These are phyloP conservation scores for Termitomyces sp. DNA, from an alignment of 768 basidiomycete genomes.

Conservation along the genomic window DNA sequence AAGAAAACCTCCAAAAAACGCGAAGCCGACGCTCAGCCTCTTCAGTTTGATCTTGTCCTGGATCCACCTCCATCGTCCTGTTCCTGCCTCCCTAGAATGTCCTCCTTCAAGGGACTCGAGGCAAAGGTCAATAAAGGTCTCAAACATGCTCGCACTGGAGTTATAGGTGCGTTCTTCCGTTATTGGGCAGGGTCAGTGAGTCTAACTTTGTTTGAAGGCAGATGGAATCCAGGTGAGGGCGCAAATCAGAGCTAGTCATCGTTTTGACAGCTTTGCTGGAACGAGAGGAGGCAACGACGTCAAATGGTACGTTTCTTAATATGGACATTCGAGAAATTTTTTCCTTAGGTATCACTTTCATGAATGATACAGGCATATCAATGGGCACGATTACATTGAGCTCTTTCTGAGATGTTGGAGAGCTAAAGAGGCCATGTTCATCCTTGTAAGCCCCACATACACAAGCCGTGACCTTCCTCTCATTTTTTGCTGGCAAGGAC, in stretches of 20 bases:
- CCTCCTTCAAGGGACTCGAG: constrained; percentile 2
- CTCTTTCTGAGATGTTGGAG: constrained; percentile 86
- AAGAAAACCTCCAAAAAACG: too few species aligned
- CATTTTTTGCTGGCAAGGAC: constrained; percentile 40
- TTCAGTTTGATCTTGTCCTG: not conserved
- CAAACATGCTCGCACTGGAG: constrained; percentile 39
- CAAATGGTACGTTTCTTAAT: constrained; percentile 75
- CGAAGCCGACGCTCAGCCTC: too few species aligned
- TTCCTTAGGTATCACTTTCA: not conserved
- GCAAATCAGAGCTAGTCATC: constrained; percentile 74
- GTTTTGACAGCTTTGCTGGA: constrained; percentile 82
- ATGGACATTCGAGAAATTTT: too few species aligned
- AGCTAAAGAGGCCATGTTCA: constrained; percentile 85
- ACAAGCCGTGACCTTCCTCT: not conserved
- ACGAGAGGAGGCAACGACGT: constrained; percentile 67
- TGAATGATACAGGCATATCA: constrained; percentile 63
- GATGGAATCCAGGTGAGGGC: constrained; percentile 55
- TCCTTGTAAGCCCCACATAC: constrained; percentile 46
- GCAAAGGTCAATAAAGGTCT: constrained; percentile 29
- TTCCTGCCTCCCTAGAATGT: not conserved
- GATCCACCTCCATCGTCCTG: constrained; percentile 4
- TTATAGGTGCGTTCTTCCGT: constrained; percentile 23
- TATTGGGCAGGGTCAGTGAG: too few species aligned
- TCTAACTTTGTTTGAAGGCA: too few species aligned
- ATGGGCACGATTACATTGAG: constrained; percentile 98